Evolutionary conservation across 1,139 yeast species (phyloP).

Genomic region (Suhomyces taliae): DNA sequence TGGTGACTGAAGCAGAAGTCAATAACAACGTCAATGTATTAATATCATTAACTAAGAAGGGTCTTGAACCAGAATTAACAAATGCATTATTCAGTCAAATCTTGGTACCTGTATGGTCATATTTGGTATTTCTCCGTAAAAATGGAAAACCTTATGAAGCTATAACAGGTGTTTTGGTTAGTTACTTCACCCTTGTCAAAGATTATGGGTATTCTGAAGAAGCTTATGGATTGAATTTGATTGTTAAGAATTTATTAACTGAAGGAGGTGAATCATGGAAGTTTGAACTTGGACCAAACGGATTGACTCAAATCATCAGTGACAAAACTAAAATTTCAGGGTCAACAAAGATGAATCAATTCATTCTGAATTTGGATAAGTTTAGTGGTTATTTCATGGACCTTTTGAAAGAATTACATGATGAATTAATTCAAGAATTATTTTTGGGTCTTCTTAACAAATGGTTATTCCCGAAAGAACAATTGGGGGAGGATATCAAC

Average conservation of each 20-base stretch:
- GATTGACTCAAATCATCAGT: slow-evolving; percentile 51
- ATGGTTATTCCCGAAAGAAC: slow-evolving; percentile 39
- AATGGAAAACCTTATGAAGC: slow-evolving; percentile 44
- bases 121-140: slow-evolving; percentile 49
- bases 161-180: slow-evolving; percentile 45
- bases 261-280: slow-evolving; percentile 52
- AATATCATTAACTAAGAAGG: slow-evolving; percentile 58
- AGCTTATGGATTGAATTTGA: slow-evolving; percentile 32
- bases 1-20: slow-evolving; percentile 49
- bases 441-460: slow-evolving; percentile 56
- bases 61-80: slow-evolving; percentile 43
- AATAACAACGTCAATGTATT: slow-evolving; percentile 68
- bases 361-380: slow-evolving; percentile 50
- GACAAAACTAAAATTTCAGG: slow-evolving; percentile 12
- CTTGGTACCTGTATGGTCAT: slow-evolving; percentile 59
- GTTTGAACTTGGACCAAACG: slow-evolving; percentile 53
- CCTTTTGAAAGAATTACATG: slow-evolving; percentile 52
- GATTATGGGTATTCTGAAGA: slow-evolving; percentile 18
- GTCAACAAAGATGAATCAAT: slow-evolving; percentile 26
- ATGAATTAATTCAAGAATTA: slow-evolving; percentile 43
- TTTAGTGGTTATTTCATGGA: slow-evolving; percentile 48
- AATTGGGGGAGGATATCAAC: slow-evolving; percentile 23
- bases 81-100: slow-evolving; percentile 46
- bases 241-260: slow-evolving; percentile 46
- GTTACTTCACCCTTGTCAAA: slow-evolving; percentile 44